Base-by-base conservation (phyloP, 2,329 filamentous ascomycete species). In the Ascochyta lentis region DNA sequence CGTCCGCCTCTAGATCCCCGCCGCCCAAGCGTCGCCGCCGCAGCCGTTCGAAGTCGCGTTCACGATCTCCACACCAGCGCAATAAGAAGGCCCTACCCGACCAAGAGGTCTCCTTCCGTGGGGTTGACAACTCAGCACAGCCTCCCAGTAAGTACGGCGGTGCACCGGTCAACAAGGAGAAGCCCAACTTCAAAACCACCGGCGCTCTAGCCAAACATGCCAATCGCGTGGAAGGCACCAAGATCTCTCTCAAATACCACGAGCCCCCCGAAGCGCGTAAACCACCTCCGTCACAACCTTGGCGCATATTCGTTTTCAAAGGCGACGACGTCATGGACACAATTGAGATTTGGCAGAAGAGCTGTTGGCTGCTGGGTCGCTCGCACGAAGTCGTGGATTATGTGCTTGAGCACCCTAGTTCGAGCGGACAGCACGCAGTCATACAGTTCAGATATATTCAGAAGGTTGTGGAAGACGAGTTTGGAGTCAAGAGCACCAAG, bases 291-390 rank as follows among this genome's bases (percentile, higher is more conserved):
- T 88, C 86, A 50, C 87, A 95, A 64, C 80, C 86, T 54, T 99
- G 94, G 94, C 90, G 91, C 57, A 80, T 99, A 43, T 98, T 96
- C 73, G 85, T 97, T 22, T 99, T 99, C 84, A 96, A 96, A 71
- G 90, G 87, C 10, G 76, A 83, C 26, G 90, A 92, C 53, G 83
- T 96, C 3, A 75, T 96, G 31, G 92, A 96, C 70, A 96, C 91
- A 1, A 82, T 97, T 22, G 86, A 92, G 55, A 81, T 99, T 44
- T 83, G 84, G 54, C 78, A 82, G 52, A 87, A 91, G 57, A 96
- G 89, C 69, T 96, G 92, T 78, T 99, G 95, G 95, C 80, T 99
- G 23, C 80, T 97, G 8, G 95, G 95, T 0, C 84, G 93, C 42
- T 93, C 97, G 66, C 76, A 84, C 49, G 80, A 88, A 5, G 89